A percentile compares a stretch with the other conserved stretches of the same genome.
Conservation (phyloP, 1,284 basidiomycete species). For the Farysia itapuensis region DNA sequence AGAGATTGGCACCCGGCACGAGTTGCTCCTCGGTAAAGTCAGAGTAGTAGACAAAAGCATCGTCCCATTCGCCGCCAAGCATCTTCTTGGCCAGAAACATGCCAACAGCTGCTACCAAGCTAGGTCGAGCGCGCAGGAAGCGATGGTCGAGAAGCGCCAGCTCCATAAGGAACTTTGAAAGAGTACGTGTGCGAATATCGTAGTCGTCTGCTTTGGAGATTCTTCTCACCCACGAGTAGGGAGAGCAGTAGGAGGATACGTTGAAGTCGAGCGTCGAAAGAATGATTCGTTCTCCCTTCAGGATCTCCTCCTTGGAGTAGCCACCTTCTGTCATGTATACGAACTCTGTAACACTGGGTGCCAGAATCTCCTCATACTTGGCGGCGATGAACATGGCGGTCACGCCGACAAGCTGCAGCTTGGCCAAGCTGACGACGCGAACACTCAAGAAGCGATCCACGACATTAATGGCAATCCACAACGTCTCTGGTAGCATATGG, state of each 20-base stretch:
- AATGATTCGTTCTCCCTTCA: constrained; percentile 95
- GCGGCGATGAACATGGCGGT: constrained; percentile 71
- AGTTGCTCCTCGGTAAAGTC: constrained; percentile 89
- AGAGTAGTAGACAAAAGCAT: constrained; percentile 90
- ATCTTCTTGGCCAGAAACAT: constrained; percentile 69
- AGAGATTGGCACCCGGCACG: constrained; percentile 75
- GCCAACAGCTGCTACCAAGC: constrained; percentile 90
- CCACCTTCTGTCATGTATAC: constrained; percentile 80
- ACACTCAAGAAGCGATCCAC: constrained; percentile 69
- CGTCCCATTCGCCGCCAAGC: constrained; percentile 64
- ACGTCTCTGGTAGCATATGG: constrained; percentile 71
- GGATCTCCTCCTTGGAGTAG: constrained; percentile 82
- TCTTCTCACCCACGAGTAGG: constrained; percentile 97
- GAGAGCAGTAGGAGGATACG: constrained; percentile 95
- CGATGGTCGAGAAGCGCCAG: constrained; percentile 89
- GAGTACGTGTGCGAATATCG: constrained; percentile 92
- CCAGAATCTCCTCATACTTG: constrained; percentile 64
- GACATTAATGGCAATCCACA: constrained; percentile 71
- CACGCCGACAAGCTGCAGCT: constrained; percentile 70
- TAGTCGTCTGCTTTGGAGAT: constrained; percentile 96
- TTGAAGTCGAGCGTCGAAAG: constrained; percentile 81
- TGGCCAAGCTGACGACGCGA: constrained; percentile 68
- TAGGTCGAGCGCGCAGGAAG: constrained; percentile 90
- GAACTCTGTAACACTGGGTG: constrained; percentile 58
- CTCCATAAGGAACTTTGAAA: constrained; percentile 93